A percentile compares a stretch with the other conserved stretches of the same genome.
Conservation (phyloP, 495 filamentous ascomycete species). For the Penicillium crystallinum region DNA sequence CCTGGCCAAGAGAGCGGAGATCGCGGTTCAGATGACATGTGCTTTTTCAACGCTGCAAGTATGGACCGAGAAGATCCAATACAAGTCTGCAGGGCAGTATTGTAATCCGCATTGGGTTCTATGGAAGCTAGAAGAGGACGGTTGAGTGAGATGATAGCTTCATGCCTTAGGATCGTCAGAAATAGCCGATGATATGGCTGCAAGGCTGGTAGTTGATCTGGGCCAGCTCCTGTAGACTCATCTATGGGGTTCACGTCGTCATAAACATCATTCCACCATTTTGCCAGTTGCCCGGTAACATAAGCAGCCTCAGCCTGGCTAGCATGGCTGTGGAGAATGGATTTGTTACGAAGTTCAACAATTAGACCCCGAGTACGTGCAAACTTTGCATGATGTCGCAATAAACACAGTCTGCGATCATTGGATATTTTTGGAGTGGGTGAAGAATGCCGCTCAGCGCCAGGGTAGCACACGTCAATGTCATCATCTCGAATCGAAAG, state of each 20-base stretch:
- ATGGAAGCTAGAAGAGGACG: conserved; percentile 37
- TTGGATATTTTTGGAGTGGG: background rate
- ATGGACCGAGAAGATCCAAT: conserved; percentile 40
- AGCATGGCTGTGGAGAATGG: conserved; percentile 35
- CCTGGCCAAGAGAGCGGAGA: conserved; percentile 40
- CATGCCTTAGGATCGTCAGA: conserved; percentile 34
- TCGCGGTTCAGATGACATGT: conserved; percentile 18
- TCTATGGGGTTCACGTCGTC: conserved; percentile 36
- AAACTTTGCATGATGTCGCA: conserved; percentile 39
- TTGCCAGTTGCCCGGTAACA: conserved; percentile 33
- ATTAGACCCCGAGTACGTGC: conserved; percentile 39
- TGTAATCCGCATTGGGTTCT: conserved; percentile 33
- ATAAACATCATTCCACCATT: conserved; percentile 47
- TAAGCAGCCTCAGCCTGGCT: conserved; percentile 29
- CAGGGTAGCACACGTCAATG: conserved; percentile 48
- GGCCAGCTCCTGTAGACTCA: conserved; percentile 8
- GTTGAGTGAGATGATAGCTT: conserved; percentile 44
- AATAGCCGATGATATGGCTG: conserved; percentile 34
- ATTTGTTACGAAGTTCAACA: conserved; percentile 44
- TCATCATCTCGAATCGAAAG: conserved; percentile 48
- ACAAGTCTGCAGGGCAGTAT: conserved; percentile 40
- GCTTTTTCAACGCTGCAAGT: conserved; percentile 28
- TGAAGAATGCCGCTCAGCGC: conserved; percentile 28
- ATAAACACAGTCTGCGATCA: conserved; percentile 26
- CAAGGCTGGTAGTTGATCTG: conserved; percentile 1